Conservation (phyloP, 2,329 filamentous ascomycete genomes). For the Leptodontidium sp. region DNA sequence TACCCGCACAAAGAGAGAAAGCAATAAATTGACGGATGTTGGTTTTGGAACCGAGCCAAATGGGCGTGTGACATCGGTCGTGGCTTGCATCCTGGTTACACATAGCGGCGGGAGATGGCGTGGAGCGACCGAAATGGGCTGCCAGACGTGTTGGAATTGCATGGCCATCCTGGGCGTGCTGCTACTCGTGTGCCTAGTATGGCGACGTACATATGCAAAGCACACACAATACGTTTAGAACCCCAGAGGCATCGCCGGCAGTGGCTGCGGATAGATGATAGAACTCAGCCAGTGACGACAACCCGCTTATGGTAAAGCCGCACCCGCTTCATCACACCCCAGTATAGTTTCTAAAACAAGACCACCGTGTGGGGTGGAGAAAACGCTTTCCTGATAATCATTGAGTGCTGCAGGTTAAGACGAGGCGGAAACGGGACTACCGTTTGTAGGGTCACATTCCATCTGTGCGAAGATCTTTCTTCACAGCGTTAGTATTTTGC, state of each 20-base stretch:
- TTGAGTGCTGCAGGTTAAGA: not conserved
- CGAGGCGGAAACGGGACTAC: not conserved
- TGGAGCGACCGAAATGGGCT: not conserved
- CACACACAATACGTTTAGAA: not conserved
- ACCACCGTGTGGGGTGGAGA: not conserved
- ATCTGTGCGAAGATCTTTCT: not conserved
- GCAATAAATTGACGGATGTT: not conserved
- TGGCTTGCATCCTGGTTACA: slow-evolving; percentile 3
- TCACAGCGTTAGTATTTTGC: not conserved
- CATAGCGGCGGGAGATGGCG: not conserved
- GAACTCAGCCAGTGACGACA: slow-evolving; percentile 3
- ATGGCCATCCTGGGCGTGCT: not conserved
- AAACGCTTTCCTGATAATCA: not conserved
- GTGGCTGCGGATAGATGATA: not conserved
- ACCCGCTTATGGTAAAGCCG: not conserved
- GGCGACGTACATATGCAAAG: slow-evolving; percentile 11
- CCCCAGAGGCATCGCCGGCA: not conserved
- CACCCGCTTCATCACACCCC: not conserved
- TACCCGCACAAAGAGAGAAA: not conserved
- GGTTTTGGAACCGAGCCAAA: not conserved
- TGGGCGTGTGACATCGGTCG: not conserved
- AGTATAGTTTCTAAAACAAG: not conserved
- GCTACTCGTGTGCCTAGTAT: not conserved
- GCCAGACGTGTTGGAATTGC: not conserved
- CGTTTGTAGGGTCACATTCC: not conserved